These are phyloP conservation scores for Camillea tinctor DNA, from an alignment of 2,329 filamentous ascomycete genomes.

Conservation along the genomic window DNA sequence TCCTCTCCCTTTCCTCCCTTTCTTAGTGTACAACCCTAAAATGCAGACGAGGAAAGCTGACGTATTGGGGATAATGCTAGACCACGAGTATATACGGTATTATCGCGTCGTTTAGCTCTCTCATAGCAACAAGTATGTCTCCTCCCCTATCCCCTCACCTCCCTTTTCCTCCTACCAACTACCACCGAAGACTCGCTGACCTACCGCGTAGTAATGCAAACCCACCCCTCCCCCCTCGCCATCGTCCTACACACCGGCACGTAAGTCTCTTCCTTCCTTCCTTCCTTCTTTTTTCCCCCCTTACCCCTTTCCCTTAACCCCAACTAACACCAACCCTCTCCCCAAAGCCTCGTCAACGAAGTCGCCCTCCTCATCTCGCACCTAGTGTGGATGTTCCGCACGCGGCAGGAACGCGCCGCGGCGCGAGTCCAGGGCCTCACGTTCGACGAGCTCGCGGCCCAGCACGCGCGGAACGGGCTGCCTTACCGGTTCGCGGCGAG, in stretches of 20 bases:
- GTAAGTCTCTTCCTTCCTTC: not conserved
- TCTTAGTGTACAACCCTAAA: too few relatives aligned
- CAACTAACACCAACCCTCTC: not conserved
- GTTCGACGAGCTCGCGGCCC: slow-evolving; percentile 1
- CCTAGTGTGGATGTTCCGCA: not conserved
- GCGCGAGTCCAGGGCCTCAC: not conserved
- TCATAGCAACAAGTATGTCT: not conserved
- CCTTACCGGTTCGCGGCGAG: not conserved
- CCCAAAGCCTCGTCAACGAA: not conserved
- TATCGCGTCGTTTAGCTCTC: not conserved
- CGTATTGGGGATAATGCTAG: not conserved
- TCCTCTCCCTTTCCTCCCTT: too few relatives aligned
- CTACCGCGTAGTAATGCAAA: not conserved
- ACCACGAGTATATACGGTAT: not conserved
- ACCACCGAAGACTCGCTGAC: not conserved
- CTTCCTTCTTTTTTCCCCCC: not conserved
- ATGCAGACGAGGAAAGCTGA: too few relatives aligned
- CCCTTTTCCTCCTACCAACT: not conserved
- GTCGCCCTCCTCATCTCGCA: not conserved
- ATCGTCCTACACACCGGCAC: not conserved
- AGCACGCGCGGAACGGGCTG: not conserved
- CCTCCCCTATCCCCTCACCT: not conserved
- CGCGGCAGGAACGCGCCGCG: not conserved
- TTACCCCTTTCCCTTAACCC: too few relatives aligned
- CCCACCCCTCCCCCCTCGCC: not conserved